Percentiles rank a stretch among this genome's conserved stretches.
Evolutionary conservation across 164 flowering plant species (phyloP).

Genomic region (Annona cherimola): DNA sequence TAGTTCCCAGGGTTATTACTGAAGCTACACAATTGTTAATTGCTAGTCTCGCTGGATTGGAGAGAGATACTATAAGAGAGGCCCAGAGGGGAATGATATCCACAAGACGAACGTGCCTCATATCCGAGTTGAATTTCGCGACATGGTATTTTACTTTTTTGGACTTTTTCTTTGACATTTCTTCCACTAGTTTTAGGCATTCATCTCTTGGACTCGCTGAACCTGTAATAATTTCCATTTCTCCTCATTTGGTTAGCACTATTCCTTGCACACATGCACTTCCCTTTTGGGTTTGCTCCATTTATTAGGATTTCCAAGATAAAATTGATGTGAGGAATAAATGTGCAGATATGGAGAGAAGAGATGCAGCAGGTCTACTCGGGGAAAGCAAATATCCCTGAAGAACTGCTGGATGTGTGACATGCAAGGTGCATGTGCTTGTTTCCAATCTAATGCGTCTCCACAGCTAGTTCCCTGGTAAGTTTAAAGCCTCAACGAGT

Average conservation of each 20-base stretch:
- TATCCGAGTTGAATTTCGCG: slow-evolving; percentile 84
- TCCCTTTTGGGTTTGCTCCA: background rate
- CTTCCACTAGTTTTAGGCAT: background rate
- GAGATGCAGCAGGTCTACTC: slow-evolving; percentile 84
- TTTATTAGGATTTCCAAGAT: background rate
- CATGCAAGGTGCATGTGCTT: background rate
- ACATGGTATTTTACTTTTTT: slow-evolving; percentile 39
- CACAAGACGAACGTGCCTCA: slow-evolving; percentile 97
- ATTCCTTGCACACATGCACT: background rate
- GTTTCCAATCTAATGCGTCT: background rate
- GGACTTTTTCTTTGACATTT: background rate
- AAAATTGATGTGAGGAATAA: background rate
- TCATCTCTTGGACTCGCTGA: background rate
- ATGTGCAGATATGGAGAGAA: slow-evolving; percentile 81
- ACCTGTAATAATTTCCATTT: background rate
- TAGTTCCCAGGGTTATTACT: background rate
- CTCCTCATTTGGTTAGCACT: background rate
- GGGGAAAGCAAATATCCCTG: slow-evolving; percentile 56
- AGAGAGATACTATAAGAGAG: slow-evolving; percentile 74
- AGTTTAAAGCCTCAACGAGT: background rate
- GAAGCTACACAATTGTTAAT: background rate
- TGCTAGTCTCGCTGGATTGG: slow-evolving; percentile 94
- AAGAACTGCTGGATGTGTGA: slow-evolving; percentile 43
- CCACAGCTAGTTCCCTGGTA: slow-evolving; percentile 11
- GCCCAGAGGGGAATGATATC: slow-evolving; percentile 92